These are phyloP conservation scores for Saccharomycopsis lassenensis DNA, from an alignment of 805 yeast species.

Conservation along the genomic window DNA sequence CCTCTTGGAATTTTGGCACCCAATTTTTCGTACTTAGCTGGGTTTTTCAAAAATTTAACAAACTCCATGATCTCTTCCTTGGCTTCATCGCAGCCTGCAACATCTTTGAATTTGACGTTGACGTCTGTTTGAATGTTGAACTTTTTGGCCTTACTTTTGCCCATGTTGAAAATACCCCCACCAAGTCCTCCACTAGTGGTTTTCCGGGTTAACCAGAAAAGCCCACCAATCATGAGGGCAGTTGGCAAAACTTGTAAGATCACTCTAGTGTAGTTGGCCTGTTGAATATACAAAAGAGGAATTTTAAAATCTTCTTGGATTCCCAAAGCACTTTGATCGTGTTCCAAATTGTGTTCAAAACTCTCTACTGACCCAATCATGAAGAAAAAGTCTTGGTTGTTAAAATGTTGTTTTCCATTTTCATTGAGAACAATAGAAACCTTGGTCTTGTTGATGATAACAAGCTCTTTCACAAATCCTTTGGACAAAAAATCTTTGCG, in stretches of 20 bases:
- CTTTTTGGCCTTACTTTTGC: constrained; percentile 82
- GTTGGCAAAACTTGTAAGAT: constrained; percentile 82
- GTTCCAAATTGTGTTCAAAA: constrained; percentile 70
- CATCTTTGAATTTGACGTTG: constrained; percentile 82
- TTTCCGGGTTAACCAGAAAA: constrained; percentile 68
- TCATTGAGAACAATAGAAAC: constrained; percentile 65
- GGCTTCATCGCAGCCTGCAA: constrained; percentile 96
- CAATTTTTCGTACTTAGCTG: constrained; percentile 76
- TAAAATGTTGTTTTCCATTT: constrained; percentile 41
- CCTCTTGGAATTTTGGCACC: constrained; percentile 99
- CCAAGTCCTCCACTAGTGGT: constrained; percentile 38
- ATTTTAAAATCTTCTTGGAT: constrained; percentile 54
- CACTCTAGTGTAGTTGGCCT: constrained; percentile 54
- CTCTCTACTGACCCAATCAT: constrained; percentile 82
- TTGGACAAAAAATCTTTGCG: constrained; percentile 61
- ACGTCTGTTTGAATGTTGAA: constrained; percentile 90
- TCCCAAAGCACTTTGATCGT: constrained; percentile 60
- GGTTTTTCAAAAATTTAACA: constrained; percentile 85
- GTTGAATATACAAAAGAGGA: constrained; percentile 72
- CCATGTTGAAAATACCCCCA: constrained; percentile 75
- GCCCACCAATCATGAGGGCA: constrained; percentile 73
- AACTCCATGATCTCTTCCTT: constrained; percentile 97
- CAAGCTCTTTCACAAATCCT: constrained; percentile 61
- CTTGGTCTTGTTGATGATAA: constrained; percentile 64
- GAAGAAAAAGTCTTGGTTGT: constrained; percentile 34